Conservation (phyloP, 345 rosid genomes). For the Isatis tinctoria region DNA sequence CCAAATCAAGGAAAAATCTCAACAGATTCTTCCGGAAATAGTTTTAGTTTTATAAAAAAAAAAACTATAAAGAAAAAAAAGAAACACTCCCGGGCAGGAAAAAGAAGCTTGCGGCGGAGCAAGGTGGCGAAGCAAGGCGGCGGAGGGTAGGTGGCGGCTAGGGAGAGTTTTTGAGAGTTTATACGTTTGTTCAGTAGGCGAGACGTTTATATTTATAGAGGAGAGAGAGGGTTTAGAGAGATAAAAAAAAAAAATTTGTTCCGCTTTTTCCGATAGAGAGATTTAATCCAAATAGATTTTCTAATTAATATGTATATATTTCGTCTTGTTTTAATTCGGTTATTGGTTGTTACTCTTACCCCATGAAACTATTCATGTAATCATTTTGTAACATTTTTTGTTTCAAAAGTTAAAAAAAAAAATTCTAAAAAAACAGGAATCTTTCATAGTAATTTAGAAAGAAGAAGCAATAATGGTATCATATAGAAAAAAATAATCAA, state of each 20-base stretch:
- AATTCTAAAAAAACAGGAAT: no score
- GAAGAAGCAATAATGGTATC: not conserved
- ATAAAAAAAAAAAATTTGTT: not conserved
- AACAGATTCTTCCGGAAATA: not conserved
- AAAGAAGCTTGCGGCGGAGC: conserved; percentile 26
- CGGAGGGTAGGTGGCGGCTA: conserved; percentile 31
- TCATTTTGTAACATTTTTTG: not conserved
- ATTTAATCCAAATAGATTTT: not conserved
- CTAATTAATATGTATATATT: not conserved
- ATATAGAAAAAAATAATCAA: no score
- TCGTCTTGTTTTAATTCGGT: not conserved
- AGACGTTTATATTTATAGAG: not conserved
- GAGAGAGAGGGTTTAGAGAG: not conserved
- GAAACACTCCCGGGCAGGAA: not conserved
- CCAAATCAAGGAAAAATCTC: not conserved
- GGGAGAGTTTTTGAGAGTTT: not conserved
- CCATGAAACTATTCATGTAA: not conserved
- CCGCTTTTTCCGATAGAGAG: not conserved
- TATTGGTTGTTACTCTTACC: not conserved
- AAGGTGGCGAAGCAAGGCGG: not conserved
- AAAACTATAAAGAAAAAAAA: not conserved
- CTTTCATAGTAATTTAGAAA: not conserved
- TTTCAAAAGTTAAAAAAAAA: no score
- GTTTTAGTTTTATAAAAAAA: not conserved
- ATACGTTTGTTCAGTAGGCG: not conserved